Evolutionary conservation across 805 yeast genomes (phyloP), one percentile per base, ranked within the genome.

Genomic region (Hermanozyma aechmeae): DNA sequence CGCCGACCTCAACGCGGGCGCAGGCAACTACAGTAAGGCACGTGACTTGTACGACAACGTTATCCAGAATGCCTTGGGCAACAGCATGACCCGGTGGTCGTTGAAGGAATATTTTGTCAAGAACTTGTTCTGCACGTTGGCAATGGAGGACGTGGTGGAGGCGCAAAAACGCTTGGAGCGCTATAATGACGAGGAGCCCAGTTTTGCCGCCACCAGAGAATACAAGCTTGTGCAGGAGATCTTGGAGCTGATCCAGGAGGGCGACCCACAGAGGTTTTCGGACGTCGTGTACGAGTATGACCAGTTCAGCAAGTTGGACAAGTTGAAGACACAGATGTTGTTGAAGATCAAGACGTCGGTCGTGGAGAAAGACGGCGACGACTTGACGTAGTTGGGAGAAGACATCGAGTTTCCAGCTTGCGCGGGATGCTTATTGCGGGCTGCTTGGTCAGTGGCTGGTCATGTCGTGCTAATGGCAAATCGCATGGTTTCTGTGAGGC

Each of bases 51-150:
- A 79, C 49, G 92, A 85, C 46, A 67, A 68, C 34, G 76, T 92
- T 19, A 92, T 89, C 18, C 74, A 78, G 50, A 79, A 73, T 41
- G 74, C 84, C 45, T 50, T 82, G 30, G 79, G 78, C 38, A 85
- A 79, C 53, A 74, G 71, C 40, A 62, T 86, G 37, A 73, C 89
- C 23, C 80, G 76, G 57, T 92, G 96, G 96, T 78, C 85, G 29
- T 65, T 92, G 48, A 92, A 92, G 55, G 98, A 92, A 33, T 85
- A 89, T 53, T 86, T 82, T 46, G 64, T 84, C 48, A 86, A 86
- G 61, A 76, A 82, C 30, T 76, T 83, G 16, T 64, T 92, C 32
- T 84, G 96, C 51, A 73, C 79, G 29, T 63, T 92, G 40, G 93
- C 96, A 19, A 73, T 75, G 33, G 85, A 75, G 40, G 98, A 92